These are phyloP conservation scores for Tetraselmis chui DNA, from an alignment of 139 green algal species.

Conservation along the genomic window DNA sequence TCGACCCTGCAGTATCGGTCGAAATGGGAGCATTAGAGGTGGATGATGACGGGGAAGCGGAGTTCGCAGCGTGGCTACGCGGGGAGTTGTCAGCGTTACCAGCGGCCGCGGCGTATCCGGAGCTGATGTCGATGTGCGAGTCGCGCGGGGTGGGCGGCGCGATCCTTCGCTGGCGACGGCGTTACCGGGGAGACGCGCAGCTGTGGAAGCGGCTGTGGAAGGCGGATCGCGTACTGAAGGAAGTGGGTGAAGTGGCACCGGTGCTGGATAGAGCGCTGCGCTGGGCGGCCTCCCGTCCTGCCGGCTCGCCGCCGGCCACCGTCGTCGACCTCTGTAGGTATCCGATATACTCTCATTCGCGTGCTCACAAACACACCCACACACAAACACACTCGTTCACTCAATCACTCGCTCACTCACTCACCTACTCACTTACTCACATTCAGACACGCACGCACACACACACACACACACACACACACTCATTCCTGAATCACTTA, in stretches of 20 bases:
- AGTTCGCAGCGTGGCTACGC: not conserved
- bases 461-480: too few species aligned
- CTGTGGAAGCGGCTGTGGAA: not conserved
- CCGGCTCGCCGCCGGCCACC: not conserved
- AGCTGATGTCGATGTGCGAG: not conserved
- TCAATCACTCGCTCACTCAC: too few species aligned
- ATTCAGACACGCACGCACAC: too few species aligned
- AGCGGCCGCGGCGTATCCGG: not conserved
- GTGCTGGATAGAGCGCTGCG: not conserved
- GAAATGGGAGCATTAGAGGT: too few species aligned
- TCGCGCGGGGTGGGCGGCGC: not conserved
- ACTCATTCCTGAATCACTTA: too few species aligned
- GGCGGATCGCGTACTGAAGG: not conserved
- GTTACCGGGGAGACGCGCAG: not conserved
- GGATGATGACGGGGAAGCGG: not conserved
- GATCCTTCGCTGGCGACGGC: not conserved
- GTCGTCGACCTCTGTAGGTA: not conserved
- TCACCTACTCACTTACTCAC: too few species aligned
- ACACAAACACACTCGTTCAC: too few species aligned
- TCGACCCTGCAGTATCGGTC: too few species aligned
- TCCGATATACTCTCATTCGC: too few species aligned
- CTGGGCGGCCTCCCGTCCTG: not conserved
- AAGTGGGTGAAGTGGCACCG: not conserved
- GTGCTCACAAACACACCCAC: too few species aligned
- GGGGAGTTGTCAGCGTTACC: not conserved